Evolutionary conservation across 345 rosid genomes (phyloP).

Genomic region (Adansonia digitata): DNA sequence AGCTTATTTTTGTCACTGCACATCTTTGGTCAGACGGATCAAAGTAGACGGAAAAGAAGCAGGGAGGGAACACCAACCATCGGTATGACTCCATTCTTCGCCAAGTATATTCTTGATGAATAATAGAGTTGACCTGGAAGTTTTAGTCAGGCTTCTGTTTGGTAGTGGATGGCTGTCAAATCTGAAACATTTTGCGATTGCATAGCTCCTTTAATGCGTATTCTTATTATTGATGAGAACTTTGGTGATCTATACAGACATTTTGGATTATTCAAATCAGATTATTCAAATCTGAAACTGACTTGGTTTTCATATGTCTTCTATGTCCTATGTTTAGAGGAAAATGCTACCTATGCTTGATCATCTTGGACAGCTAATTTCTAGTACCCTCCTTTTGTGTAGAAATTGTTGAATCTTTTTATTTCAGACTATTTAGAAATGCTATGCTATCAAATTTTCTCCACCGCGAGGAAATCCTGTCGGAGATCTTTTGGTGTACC

Average conservation of each 20-base stretch:
- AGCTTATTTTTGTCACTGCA: background rate
- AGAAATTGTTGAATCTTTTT: background rate
- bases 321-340: background rate
- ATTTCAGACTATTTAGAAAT: background rate
- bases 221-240: background rate
- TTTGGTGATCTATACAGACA: background rate
- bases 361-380: background rate
- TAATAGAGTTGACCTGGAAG: constrained; percentile 10
- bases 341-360: background rate
- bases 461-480: background rate
- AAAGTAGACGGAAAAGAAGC: constrained; percentile 60
- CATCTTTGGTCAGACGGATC: constrained; percentile 48
- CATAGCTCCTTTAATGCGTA: background rate
- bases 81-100: constrained; percentile 42
- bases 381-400: background rate
- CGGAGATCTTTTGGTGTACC: background rate
- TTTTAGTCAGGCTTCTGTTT: background rate
- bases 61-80: constrained; percentile 51
- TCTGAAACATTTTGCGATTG: background rate
- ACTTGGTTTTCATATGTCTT: too few species aligned
- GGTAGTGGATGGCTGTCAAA: background rate
- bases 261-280: too few species aligned
- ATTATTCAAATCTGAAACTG: too few species aligned
- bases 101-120: constrained; percentile 14
- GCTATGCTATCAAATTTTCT: background rate